Percentiles rank a stretch among this genome's conserved stretches.
These are phyloP conservation scores for Simmondsia chinensis DNA, from an alignment of 148 eudicot species.

Conservation along the genomic window DNA sequence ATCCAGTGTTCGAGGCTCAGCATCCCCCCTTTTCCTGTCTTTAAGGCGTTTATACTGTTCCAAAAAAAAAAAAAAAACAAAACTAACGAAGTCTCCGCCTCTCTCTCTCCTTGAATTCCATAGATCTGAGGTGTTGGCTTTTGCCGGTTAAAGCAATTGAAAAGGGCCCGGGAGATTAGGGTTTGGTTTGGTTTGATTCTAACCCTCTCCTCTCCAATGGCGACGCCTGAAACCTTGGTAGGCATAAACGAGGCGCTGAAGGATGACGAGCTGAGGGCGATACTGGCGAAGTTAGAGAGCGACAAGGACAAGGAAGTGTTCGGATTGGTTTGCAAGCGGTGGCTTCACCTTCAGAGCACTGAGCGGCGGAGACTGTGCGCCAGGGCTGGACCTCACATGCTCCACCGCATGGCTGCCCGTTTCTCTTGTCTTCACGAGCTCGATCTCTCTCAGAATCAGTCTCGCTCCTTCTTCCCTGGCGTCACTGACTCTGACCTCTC, in stretches of 20 bases:
- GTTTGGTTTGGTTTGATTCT: too few species aligned
- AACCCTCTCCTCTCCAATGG: background rate
- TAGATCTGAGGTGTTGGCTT: too few species aligned
- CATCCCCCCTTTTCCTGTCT: too few species aligned
- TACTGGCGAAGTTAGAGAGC: conserved; percentile 35
- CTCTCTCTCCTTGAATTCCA: too few species aligned
- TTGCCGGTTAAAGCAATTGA: too few species aligned
- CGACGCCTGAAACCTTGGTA: background rate
- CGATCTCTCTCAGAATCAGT: conserved; percentile 62
- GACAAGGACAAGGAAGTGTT: conserved; percentile 73
- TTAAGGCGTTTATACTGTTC: too few species aligned
- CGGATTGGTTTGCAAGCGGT: conserved; percentile 81
- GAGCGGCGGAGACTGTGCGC: conserved; percentile 63
- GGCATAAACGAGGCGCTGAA: conserved; percentile 52
- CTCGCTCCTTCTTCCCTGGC: conserved; percentile 78
- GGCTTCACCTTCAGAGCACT: conserved; percentile 79
- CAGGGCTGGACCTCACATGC: conserved; percentile 93
- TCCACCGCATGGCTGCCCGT: conserved; percentile 57
- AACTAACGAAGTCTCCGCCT: too few species aligned
- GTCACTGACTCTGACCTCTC: conserved; percentile 77
- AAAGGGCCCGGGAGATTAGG: too few species aligned
- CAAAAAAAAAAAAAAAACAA: too few species aligned
- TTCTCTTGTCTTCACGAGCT: conserved; percentile 51
- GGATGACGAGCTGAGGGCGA: conserved; percentile 66
- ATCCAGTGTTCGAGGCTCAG: too few species aligned